Percentiles rank a stretch among this genome's conserved stretches.
phyloP scores from a whole-genome alignment of 768 basidiomycete species.

The Podaxis sp. region DNA sequence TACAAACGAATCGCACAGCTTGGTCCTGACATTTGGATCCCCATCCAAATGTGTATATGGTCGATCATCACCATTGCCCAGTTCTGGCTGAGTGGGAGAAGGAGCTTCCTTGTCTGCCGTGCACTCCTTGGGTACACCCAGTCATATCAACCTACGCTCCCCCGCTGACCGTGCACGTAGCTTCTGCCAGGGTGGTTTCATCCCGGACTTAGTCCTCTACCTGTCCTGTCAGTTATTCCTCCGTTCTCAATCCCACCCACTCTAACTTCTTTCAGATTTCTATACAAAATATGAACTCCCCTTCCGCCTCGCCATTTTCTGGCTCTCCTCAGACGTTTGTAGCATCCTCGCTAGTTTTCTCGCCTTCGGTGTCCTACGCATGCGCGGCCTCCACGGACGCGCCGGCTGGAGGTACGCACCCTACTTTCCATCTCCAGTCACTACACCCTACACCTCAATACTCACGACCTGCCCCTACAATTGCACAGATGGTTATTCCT shows the following conservation, averaged over 20 bases:
- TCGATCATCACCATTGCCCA: conserved; percentile 51
- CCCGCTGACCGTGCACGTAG: neutral
- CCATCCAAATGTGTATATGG: conserved; percentile 57
- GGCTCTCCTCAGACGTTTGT: conserved; percentile 48
- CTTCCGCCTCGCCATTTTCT: conserved; percentile 54
- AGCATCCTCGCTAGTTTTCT: conserved; percentile 52
- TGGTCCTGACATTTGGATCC: conserved; percentile 67
- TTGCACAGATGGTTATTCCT: conserved; percentile 53
- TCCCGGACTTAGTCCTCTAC: conserved; percentile 62
- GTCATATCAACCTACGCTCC: neutral
- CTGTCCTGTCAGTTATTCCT: conserved; percentile 46
- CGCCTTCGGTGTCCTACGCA: conserved; percentile 59
- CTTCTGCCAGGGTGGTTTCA: conserved; percentile 41
- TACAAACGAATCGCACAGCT: conserved; percentile 28
- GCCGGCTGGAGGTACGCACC: conserved; percentile 48
- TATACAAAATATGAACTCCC: conserved; percentile 63
- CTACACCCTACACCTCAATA: neutral
- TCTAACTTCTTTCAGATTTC: conserved; percentile 39
- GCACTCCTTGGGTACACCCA: conserved; percentile 35
- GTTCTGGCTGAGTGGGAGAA: conserved; percentile 55
- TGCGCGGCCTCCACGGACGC: conserved; percentile 53
- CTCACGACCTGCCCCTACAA: neutral
- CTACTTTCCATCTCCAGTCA: neutral
- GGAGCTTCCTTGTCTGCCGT: conserved; percentile 48
- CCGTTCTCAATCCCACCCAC: neutral